Evolutionary conservation across 495 filamentous ascomycete species (phyloP), one percentile per base, ranked within the genome.

Genomic region (Daldinia vernicosa): DNA sequence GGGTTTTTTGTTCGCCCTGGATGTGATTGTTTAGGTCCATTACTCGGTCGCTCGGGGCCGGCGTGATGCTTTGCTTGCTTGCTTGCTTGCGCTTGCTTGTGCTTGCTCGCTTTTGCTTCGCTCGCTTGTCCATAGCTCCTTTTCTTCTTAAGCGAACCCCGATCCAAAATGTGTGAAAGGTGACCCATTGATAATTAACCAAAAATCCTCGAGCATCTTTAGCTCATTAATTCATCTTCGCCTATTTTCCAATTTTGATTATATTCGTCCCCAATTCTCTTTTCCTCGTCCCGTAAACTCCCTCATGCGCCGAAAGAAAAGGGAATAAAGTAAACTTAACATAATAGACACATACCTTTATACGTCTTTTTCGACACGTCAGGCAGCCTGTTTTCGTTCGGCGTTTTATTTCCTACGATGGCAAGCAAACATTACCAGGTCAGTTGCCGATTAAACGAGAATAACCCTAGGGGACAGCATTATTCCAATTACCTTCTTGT

Each of bases 341-440:
- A 69, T 71, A 61, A 66, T 60, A 64, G 12, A 89, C 91, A 89
- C 91, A 77, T 87, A 98, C 95, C 94, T 99, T 99, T 83, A 99
- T 98, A 80, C 95, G 87, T 75, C 95, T 89, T 80, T 98, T 98
- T 69, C 95, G 89, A 85, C 95, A 99, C 35, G 95, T 99, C 80
- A 98, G 81, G 80, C 95, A 99, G 14, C 95, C 95, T 4, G 95
- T 98, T 84, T 99, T 99, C 45, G 95, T 99, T 74, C 95, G 88
- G 74, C 95, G 89, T 85, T 99, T 98, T 79, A 99, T 97, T 83
- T 99, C 95, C 86, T 88, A 71, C 76, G 62, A 71, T 51, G 51
- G 57, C 43, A 74, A n/a, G 63, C 60, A 47, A 73, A 69, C 12
- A 68, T 47, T 68, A 67, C 59, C 67, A 39, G 65, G 70, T 74